Evolutionary conservation across 108 stramenopile genomes (phyloP), one percentile per base, ranked within the genome.

Genomic region (Fragilariopsis cylindrus): DNA sequence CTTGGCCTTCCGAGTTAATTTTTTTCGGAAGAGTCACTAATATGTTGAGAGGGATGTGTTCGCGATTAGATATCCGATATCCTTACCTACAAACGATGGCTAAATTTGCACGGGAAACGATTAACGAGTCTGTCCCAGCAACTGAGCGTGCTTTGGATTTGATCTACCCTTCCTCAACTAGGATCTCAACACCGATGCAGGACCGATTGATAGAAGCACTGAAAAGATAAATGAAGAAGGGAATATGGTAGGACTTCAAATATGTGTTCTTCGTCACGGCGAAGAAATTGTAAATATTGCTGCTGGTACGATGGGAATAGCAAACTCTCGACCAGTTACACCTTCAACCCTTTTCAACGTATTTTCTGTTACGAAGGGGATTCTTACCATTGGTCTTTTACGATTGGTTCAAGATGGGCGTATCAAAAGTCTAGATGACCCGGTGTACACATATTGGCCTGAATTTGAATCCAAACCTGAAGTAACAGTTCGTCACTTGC

Each of bases 1-100:
- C 82, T 3, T 83, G 68, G 49, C 82, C 82, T 53, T 60, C 65
- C 21, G 82, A 83, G 56, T 58, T 83, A n/a, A 53, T 83, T 53
- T 83, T 83, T 54, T 83, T 83, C 60, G 57, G 57, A 40, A 69
- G 82, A 6, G 77, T 78, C 55, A 83, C 67, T 18, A 57, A 75
- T 48, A 53, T 83, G 19, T 52, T 83, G 8, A 74, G 68, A 41
- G 82, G 82, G 0, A 44, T 83, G 13, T 65, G 82, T 7, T 58
- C 68, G 43, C 44, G 55, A 42, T 66, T 78, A 19, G 64, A 68
- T 13, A 73, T 83, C 0, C 57, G 57, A 4, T 53, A 69, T 11
- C 65, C 65, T 0, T 83, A 83, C 50, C 54, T 83, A 19, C n/a
- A 60, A 41, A 76, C 70, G 58, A 76, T 76, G 76, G 76, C 76